Evolutionary conservation across 2,329 filamentous ascomycete species (phyloP), one percentile per base, ranked within the genome.

Genomic region (Fusarium circinatum): DNA sequence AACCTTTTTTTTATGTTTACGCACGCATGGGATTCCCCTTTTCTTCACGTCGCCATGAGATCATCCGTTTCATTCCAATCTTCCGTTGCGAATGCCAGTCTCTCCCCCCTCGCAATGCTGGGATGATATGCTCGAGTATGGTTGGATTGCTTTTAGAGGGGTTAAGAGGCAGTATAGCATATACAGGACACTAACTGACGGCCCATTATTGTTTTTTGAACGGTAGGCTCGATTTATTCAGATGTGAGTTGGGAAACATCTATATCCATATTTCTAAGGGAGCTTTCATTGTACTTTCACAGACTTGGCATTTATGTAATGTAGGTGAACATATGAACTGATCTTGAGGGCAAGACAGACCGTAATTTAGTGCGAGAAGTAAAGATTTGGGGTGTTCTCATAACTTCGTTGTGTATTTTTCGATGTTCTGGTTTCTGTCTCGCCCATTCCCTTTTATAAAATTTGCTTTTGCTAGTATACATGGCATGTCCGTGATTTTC

Each of bases 1-100:
- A 73, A 63, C 62, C 64, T 64, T 64, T 74, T 69, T 75, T 76
- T 74, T 49, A 77, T 76, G 73, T 78, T 77, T 71, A 68, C 69
- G 73, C 71, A 70, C 71, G 71, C 76, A 70, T 72, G 66, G 75
- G 73, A 69, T 73, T 51, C 70, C 73, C 70, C 71, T 66, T 62
- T 58, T 59, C 69, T 59, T 73, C 56, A 65, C 62, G 36, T 69
- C 59, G 51, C 70, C 60, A 65, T 58, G 70, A 68, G 58, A 68
- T 44, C 55, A 59, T 62, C 57, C 34, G 28, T 70, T 49, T 62
- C 47, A 60, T 51, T 58, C 44, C 44, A 54, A 56, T 57, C 17
- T 49, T 54, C 36, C 34, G 26, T 60, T 56, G 36, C 38, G 30
- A 62, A 73, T 67, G 57, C 64, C 54, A 61, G 49, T 66, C 55